Evolutionary conservation across 2,329 filamentous ascomycete species (phyloP).

Genomic region (Paraconiothyrium brasiliense): DNA sequence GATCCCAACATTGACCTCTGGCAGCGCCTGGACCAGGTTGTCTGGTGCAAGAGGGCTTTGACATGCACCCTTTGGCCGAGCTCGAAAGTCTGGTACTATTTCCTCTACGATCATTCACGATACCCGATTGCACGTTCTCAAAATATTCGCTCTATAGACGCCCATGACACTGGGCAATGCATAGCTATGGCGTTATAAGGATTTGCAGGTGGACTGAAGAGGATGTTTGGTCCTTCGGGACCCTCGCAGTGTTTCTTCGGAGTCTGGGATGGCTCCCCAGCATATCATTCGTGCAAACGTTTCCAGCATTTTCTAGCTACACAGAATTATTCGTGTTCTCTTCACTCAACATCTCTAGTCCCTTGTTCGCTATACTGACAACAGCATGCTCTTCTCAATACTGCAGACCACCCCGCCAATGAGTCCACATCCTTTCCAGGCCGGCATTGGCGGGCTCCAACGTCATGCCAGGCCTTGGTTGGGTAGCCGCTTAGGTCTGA

Average conservation of each 20-base stretch:
- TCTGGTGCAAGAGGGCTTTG: not conserved
- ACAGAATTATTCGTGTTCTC: slow-evolving; percentile 7
- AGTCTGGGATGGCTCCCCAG: not conserved
- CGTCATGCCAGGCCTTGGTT: slow-evolving; percentile 28
- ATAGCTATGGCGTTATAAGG: slow-evolving; percentile 26
- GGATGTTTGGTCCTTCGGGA: slow-evolving; percentile 1
- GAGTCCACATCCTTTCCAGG: slow-evolving; percentile 2
- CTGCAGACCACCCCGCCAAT: not conserved
- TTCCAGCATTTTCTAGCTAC: slow-evolving; percentile 7
- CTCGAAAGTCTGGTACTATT: slow-evolving; percentile 11
- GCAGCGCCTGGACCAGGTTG: not conserved
- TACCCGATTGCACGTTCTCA: slow-evolving; percentile 26
- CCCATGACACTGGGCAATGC: slow-evolving; percentile 20
- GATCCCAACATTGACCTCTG: not conserved
- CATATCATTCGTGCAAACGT: not conserved
- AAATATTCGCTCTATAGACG: slow-evolving; percentile 19
- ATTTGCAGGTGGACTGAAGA: slow-evolving; percentile 10
- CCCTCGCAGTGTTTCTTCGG: not conserved
- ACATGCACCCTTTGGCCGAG: not conserved
- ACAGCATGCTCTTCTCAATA: not conserved
- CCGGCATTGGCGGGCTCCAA: slow-evolving; percentile 31
- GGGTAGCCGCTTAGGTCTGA: slow-evolving; percentile 34
- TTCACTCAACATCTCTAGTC: not conserved
- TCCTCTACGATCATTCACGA: slow-evolving; percentile 25
- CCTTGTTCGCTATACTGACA: not conserved